These are phyloP conservation scores for Raddia guianensis DNA, from an alignment of 176 grass and related monocot species.

Conservation along the genomic window DNA sequence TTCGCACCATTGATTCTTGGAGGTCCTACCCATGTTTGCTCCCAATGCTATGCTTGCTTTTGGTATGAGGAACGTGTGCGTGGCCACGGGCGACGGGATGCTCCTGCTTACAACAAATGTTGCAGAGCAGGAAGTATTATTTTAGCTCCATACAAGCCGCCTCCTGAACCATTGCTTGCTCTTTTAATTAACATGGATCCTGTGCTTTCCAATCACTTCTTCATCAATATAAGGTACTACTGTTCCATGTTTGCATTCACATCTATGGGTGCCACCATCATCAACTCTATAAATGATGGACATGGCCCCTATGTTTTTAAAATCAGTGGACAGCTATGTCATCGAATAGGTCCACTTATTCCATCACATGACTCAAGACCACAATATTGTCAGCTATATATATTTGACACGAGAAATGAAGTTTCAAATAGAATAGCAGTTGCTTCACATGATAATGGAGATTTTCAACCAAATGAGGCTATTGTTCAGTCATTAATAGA, in stretches of 20 bases:
- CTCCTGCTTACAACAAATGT: neutral
- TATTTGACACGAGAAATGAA: neutral
- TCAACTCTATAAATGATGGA: too few species aligned
- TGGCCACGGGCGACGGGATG: too few species aligned
- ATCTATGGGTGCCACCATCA: too few species aligned
- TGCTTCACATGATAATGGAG: neutral
- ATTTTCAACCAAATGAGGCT: neutral
- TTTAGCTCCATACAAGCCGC: neutral
- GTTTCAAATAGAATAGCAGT: neutral
- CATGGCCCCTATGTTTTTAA: too few species aligned
- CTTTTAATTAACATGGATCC: neutral
- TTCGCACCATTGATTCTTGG: too few species aligned
- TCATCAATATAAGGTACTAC: neutral
- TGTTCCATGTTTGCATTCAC: neutral
- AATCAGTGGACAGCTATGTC: too few species aligned
- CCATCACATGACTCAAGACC: neutral
- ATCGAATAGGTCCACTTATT: too few species aligned
- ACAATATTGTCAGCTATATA: neutral
- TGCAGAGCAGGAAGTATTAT: neutral
- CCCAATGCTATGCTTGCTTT: neutral
- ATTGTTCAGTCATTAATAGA: neutral
- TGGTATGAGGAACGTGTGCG: neutral
- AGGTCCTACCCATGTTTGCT: too few species aligned
- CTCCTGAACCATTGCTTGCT: neutral
- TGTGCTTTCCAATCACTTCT: neutral